Conservation (phyloP, 2,329 filamentous ascomycete genomes). For the Juglanconis sp. region DNA sequence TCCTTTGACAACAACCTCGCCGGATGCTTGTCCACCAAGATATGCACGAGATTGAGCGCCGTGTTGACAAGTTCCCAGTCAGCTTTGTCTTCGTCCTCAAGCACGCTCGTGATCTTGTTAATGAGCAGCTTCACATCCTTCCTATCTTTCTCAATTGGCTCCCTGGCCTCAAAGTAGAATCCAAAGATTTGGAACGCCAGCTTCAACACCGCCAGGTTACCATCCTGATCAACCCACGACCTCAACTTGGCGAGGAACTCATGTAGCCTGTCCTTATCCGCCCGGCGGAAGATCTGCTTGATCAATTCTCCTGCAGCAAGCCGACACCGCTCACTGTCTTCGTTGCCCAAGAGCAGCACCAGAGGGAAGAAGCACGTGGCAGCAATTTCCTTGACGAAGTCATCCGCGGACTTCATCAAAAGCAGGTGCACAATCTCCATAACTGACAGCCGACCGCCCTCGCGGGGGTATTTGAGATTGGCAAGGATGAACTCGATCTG, state of each 20-base stretch:
- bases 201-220: slow-evolving; percentile 67
- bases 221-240: slow-evolving; percentile 72
- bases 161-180: slow-evolving; percentile 73
- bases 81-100: slow-evolving; percentile 53
- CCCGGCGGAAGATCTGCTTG: slow-evolving; percentile 74
- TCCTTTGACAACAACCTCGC: slow-evolving; percentile 58
- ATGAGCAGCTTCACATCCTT: slow-evolving; percentile 67
- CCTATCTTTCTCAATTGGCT: slow-evolving; percentile 55
- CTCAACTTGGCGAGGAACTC: slow-evolving; percentile 70
- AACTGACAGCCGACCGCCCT: slow-evolving; percentile 84
- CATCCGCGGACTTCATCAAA: slow-evolving; percentile 78
- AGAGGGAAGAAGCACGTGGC: slow-evolving; percentile 81
- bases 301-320: slow-evolving; percentile 77
- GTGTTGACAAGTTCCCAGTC: slow-evolving; percentile 74
- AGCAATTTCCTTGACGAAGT: slow-evolving; percentile 78
- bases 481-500: slow-evolving; percentile 85
- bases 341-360: slow-evolving; percentile 81
- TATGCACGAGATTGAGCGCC: slow-evolving; percentile 65
- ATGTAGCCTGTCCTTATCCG: slow-evolving; percentile 68
- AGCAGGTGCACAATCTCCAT: slow-evolving; percentile 88
- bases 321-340: slow-evolving; percentile 81
- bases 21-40: slow-evolving; percentile 66
- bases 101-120: slow-evolving; percentile 48
- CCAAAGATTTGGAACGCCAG: slow-evolving; percentile 78
- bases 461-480: slow-evolving; percentile 86